These are phyloP conservation scores for Puccinellia tenuiflora DNA, from an alignment of 176 grass and related monocot genomes.

Conservation along the genomic window DNA sequence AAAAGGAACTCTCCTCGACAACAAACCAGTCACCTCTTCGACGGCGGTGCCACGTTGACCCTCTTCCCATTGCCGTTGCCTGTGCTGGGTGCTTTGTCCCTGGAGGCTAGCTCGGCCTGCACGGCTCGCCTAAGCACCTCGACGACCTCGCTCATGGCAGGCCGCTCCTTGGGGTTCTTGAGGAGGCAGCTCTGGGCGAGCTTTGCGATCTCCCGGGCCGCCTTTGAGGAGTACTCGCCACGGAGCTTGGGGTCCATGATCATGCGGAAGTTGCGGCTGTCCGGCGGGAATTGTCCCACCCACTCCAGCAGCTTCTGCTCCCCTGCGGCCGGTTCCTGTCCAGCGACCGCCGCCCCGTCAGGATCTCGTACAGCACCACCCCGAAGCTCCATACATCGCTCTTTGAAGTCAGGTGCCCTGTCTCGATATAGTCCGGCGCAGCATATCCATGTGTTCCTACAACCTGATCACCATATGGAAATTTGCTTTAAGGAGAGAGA, in stretches of 20 bases:
- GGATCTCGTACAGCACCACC: conserved; percentile 88
- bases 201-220: conserved; percentile 75
- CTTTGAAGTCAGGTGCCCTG: conserved; percentile 72
- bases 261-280: conserved; percentile 74
- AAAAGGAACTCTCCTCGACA: not conserved
- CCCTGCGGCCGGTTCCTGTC: conserved; percentile 54
- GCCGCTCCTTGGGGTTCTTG: conserved; percentile 75
- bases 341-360: conserved; percentile 73
- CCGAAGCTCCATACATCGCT: conserved; percentile 97
- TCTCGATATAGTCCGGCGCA: conserved; percentile 87
- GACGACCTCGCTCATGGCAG: conserved; percentile 68
- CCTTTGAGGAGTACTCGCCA: conserved; percentile 56
- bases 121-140: conserved; percentile 46
- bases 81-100: not conserved
- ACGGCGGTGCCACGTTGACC: not conserved
- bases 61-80: conserved; percentile 14
- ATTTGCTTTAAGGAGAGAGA: not conserved
- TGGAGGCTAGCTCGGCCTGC: conserved; percentile 9
- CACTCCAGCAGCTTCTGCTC: conserved; percentile 91
- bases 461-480: conserved; percentile 27
- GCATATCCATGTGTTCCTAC: conserved; percentile 94
- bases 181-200: conserved; percentile 66
- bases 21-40: conserved; percentile 8
- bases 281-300: conserved; percentile 67
- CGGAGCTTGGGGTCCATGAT: conserved; percentile 85